A percentile compares a stretch with the other conserved stretches of the same genome.
These are phyloP conservation scores for Spathaspora sp. DNA, from an alignment of 1,139 yeast species.

Conservation along the genomic window DNA sequence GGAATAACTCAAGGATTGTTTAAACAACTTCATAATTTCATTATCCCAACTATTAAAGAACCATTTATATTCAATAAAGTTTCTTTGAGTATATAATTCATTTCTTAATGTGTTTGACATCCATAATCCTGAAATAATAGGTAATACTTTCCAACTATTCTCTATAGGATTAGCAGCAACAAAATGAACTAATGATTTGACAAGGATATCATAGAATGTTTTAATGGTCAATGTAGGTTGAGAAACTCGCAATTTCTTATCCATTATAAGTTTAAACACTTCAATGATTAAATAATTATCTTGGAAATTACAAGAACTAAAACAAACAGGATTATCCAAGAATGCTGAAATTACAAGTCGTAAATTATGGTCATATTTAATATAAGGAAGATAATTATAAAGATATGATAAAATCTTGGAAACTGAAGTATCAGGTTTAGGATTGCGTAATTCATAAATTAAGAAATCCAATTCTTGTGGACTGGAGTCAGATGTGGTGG, in stretches of 20 bases:
- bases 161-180: slow-evolving; percentile 25
- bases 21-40: slow-evolving; percentile 23
- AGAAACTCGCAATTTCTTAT: slow-evolving; percentile 55
- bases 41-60: slow-evolving; percentile 37
- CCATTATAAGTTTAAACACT: slow-evolving; percentile 48
- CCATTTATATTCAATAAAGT: slow-evolving; percentile 30
- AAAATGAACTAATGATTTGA: slow-evolving; percentile 37
- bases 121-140: slow-evolving; percentile 55
- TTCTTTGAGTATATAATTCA: slow-evolving; percentile 28
- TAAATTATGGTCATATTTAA: slow-evolving; percentile 59
- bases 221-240: slow-evolving; percentile 59
- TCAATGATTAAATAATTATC: slow-evolving; percentile 44
- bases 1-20: slow-evolving; percentile 23
- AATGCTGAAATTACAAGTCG: slow-evolving; percentile 51
- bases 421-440: slow-evolving; percentile 32
- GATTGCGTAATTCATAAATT: slow-evolving; percentile 43
- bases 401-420: slow-evolving; percentile 49
- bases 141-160: slow-evolving; percentile 57
- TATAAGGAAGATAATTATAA: slow-evolving; percentile 60
- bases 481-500: slow-evolving; percentile 3
- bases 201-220: slow-evolving; percentile 48
- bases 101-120: slow-evolving; percentile 41
- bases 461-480: slow-evolving; percentile 53
- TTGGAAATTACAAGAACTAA: slow-evolving; percentile 33
- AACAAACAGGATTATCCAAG: slow-evolving; percentile 47